Evolutionary conservation across 2,329 filamentous ascomycete species (phyloP).

Genomic region (Arachnopeziza araneosa): DNA sequence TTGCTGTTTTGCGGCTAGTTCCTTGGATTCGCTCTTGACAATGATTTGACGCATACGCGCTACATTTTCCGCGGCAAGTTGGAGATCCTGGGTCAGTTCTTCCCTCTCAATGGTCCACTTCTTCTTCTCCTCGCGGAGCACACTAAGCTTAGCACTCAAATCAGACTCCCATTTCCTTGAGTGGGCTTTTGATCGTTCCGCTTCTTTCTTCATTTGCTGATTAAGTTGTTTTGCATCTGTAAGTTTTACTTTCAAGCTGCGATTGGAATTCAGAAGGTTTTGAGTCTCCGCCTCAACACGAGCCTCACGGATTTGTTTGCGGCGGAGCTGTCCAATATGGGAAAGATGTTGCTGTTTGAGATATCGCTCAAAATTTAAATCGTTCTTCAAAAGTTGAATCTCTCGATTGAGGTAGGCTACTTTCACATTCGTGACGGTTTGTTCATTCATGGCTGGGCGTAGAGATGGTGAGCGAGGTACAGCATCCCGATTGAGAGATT

Average conservation of each 20-base stretch:
- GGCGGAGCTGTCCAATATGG: conserved; percentile 72
- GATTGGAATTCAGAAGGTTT: conserved; percentile 71
- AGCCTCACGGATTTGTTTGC: conserved; percentile 69
- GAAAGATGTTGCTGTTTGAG: conserved; percentile 78
- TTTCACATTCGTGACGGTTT: conserved; percentile 26
- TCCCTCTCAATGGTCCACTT: conserved; percentile 54
- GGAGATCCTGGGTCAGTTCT: conserved; percentile 51
- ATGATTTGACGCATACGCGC: conserved; percentile 61
- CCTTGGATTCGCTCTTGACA: conserved; percentile 63
- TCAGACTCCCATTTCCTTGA: conserved; percentile 75
- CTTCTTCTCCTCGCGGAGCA: conserved; percentile 65
- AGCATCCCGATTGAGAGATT: conserved; percentile 21
- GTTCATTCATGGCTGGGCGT: conserved; percentile 23
- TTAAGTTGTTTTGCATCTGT: conserved; percentile 68
- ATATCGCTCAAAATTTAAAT: conserved; percentile 78
- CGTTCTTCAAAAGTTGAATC: conserved; percentile 70
- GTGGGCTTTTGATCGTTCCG: conserved; percentile 64
- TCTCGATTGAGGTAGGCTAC: conserved; percentile 61
- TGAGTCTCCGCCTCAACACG: conserved; percentile 78
- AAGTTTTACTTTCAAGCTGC: conserved; percentile 64
- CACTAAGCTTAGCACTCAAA: conserved; percentile 59
- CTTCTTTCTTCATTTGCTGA: conserved; percentile 65
- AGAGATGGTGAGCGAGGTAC: conserved; percentile 26
- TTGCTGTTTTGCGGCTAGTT: conserved; percentile 58
- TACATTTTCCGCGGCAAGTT: conserved; percentile 52